Percentiles rank a stretch among this genome's conserved stretches.
Evolutionary conservation across 1,284 basidiomycete species (phyloP).

Genomic region (Pseudozyma pruni): DNA sequence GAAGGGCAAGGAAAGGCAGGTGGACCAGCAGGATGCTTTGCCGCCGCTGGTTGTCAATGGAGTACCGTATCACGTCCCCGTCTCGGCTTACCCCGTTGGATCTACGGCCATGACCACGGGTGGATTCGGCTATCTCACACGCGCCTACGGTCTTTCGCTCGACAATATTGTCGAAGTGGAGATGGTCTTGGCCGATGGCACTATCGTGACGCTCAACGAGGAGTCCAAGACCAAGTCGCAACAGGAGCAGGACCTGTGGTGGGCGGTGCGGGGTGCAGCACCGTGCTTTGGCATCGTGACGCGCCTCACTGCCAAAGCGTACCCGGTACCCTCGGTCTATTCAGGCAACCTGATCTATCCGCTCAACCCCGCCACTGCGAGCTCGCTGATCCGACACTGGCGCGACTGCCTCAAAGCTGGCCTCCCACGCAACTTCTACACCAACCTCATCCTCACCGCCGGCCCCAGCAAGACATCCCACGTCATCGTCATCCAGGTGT

Average conservation of each 20-base stretch:
- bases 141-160: conserved; percentile 77
- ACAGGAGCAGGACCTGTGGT: conserved; percentile 75
- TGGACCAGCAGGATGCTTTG: conserved; percentile 7
- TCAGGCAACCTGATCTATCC: conserved; percentile 90
- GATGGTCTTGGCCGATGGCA: conserved; percentile 63
- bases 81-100: conserved; percentile 73
- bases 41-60: conserved; percentile 45
- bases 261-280: conserved; percentile 87
- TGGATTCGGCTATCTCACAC: conserved; percentile 87
- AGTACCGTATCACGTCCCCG: conserved; percentile 59
- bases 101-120: conserved; percentile 84
- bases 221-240: conserved; percentile 43
- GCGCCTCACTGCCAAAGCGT: conserved; percentile 84
- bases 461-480: conserved; percentile 71
- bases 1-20: conserved; percentile 37
- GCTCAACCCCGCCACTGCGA: conserved; percentile 82
- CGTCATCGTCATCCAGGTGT: conserved; percentile 86
- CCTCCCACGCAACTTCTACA: conserved; percentile 81
- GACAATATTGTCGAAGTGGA: conserved; percentile 61
- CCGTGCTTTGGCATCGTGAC: conserved; percentile 85
- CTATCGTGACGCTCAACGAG: conserved; percentile 56
- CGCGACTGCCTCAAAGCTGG: conserved; percentile 85
- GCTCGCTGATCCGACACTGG: conserved; percentile 87
- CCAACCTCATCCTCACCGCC: conserved; percentile 86
- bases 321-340: conserved; percentile 85